Evolutionary conservation across 352 stramenopile species (phyloP), one percentile per base, ranked within the genome.

Genomic region (Globisporangium paddicum): DNA sequence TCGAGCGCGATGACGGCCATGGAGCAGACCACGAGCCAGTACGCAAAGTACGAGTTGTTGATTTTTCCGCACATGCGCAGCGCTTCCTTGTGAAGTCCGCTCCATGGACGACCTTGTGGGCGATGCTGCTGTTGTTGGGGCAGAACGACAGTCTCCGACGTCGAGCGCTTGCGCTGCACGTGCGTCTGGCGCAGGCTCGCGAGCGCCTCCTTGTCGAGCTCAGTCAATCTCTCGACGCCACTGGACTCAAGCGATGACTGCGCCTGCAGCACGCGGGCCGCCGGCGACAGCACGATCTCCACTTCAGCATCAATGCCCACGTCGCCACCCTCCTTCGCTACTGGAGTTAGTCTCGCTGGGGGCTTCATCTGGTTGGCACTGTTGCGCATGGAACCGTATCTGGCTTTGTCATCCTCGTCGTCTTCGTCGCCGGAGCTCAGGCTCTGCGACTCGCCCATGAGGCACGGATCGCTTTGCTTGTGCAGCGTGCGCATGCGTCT

Each of bases 41-140:
- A 74, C 1, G 77, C 77, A 52, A 87, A 89, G 69, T 87, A 89
- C 60, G 79, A 89, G 48, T 89, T 89, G 34, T 77, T 59, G 38
- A 89, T 66, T 30, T 77, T 72, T 35, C 72, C 73, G 25, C 73
- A 63, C 55, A 71, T 67, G 32, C 45, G 60, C 45, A 65, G 42
- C 42, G 26, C 37, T 2, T 53, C 47, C 19, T 53, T 53, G 47
- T 18, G 47, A 9, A 53, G 47, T 6, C 47, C 47, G 0, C 26
- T 18, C 47, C 47, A 53, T 5, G 21, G 25, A 28, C 18, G 16
- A 41, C 1, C 23, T 13, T 30, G 30, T 50, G 30, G n/a, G 4
- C 14, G 40, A 6, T 44, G 58, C 4, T 53, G 30, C 0, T 23
- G 32, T 14, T 25, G 21, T 2, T 53, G 32, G 3, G 49, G 32